These are phyloP conservation scores for Myriosclerotinia curreyana DNA, from an alignment of 2,329 filamentous ascomycete genomes.

Conservation along the genomic window DNA sequence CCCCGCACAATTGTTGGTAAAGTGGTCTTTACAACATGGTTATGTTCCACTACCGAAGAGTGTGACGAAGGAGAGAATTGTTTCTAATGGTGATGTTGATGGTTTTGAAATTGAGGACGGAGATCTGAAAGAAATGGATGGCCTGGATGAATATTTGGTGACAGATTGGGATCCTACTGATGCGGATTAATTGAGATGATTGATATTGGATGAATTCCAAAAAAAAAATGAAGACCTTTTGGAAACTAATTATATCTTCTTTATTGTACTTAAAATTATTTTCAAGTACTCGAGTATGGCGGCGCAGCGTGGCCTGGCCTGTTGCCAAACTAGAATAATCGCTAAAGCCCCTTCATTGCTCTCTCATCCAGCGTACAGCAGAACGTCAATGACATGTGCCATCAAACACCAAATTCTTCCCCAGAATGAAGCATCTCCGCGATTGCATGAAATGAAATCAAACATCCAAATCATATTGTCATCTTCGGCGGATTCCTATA, in stretches of 20 bases:
- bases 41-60: constrained; percentile 75
- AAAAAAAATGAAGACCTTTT: neutral
- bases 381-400: neutral
- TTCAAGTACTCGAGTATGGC: neutral
- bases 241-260: neutral
- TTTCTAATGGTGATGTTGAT: constrained; percentile 61
- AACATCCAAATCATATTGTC: neutral
- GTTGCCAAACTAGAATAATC: neutral
- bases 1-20: constrained; percentile 69
- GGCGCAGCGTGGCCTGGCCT: neutral
- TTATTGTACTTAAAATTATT: neutral
- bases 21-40: constrained; percentile 75
- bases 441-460: neutral
- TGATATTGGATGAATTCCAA: neutral
- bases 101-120: constrained; percentile 58
- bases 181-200: constrained; percentile 32
- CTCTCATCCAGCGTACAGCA: neutral
- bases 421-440: neutral
- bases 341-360: constrained; percentile 9
- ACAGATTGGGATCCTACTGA: constrained; percentile 61
- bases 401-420: neutral
- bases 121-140: constrained; percentile 63
- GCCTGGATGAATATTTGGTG: constrained; percentile 67
- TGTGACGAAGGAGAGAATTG: constrained; percentile 57
- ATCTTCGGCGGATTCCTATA: constrained; percentile 2